Base-by-base conservation (phyloP, 2,329 filamentous ascomycete species). In the Curvularia lunata region DNA sequence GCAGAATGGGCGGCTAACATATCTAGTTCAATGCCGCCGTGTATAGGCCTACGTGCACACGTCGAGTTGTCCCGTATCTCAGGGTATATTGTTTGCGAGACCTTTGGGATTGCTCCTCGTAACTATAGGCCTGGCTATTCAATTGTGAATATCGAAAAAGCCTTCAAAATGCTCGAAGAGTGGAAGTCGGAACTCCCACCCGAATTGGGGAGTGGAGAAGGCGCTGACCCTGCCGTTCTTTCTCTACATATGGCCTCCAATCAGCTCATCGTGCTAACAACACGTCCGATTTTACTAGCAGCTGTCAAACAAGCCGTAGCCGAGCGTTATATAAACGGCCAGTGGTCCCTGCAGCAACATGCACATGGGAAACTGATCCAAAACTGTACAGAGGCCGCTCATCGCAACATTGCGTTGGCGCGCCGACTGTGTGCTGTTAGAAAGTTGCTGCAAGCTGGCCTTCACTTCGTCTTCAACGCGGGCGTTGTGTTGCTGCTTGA, bases 381-480 rank as follows among this genome's bases (percentile, higher is more conserved):
- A 12, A 43, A 54, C 18, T 71, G 68, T 42, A 59, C 40, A 18
- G 54, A 64, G 21, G 67, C 69, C 13, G 68, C 68, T 1, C 56
- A 63, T 32, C 47, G 48, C 34, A 72, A 71, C n/a, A 40, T 72
- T 21, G 19, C 58, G 6, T 43, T 70, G 1, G 67, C 69, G 25
- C 61, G 61, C 28, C 56, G 59, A 16, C 37, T 65, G 1, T 49
- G 58, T 25, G 54, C 49, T 13, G 54, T 52, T 3, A 62, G 61
- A 32, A 64, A 62, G 27, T 53, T 70, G 30, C 52, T 71, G 4
- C 67, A 69, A 47, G 62, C 67, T 25, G 63, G 63, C 16, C 41
- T 72, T n/a, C 69, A 72, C 32, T 70, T 68, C 37, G 58, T 71
- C 3, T 72, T 72, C 48, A 70, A 71, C 47, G 68, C 68, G 21